A percentile compares a stretch with the other conserved stretches of the same genome.
Conservation (phyloP, 768 basidiomycete species). For the Lactarius sp. region DNA sequence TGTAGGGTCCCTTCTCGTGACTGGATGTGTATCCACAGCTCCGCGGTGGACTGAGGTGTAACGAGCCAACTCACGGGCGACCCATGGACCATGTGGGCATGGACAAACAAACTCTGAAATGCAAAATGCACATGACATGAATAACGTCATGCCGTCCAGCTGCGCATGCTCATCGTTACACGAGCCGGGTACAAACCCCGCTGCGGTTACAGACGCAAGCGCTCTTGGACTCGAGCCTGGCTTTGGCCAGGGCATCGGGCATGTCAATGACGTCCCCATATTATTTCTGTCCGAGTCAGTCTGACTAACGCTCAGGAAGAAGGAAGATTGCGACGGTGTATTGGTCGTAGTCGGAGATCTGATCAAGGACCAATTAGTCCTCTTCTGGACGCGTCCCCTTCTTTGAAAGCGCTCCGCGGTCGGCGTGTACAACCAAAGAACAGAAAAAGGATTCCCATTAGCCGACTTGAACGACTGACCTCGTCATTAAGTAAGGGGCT, state of each 20-base stretch:
- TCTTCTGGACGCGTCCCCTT: background rate
- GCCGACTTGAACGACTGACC: conserved; percentile 65
- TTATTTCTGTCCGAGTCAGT: background rate
- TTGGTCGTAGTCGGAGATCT: conserved; percentile 2
- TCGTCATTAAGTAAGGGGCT: conserved; percentile 41
- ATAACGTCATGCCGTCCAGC: conserved; percentile 2
- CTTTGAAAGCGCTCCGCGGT: conserved; percentile 14
- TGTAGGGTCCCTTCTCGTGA: background rate
- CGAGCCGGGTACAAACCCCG: background rate
- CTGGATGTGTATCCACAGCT: background rate
- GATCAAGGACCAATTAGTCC: background rate
- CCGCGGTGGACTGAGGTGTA: background rate
- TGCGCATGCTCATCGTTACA: background rate
- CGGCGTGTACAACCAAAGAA: background rate
- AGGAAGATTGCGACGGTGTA: background rate
- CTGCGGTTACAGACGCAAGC: background rate
- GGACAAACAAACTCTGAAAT: background rate
- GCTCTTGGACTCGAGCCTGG: background rate
- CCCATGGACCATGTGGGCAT: background rate
- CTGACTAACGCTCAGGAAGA: background rate
- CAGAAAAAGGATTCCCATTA: conserved; percentile 29
- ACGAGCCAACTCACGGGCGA: background rate
- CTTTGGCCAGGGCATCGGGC: background rate
- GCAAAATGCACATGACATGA: conserved; percentile 1
- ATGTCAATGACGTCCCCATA: background rate